A percentile compares a stretch with the other conserved stretches of the same genome.
These are phyloP conservation scores for Populus tomentosa DNA, from an alignment of 441 rosid genomes.

Conservation along the genomic window DNA sequence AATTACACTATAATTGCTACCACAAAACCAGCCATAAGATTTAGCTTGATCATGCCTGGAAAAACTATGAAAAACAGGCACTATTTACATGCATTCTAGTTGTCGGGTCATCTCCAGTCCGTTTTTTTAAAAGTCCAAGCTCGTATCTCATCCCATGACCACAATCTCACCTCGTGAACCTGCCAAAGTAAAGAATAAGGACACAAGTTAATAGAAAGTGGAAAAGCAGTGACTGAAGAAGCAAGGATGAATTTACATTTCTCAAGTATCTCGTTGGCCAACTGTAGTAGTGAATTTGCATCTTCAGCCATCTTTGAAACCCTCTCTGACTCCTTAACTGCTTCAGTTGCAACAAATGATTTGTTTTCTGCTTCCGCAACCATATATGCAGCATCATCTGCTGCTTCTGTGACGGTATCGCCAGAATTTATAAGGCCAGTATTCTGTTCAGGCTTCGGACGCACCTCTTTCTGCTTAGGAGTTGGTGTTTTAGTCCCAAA, in stretches of 20 bases:
- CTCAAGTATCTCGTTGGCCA: conserved; percentile 44
- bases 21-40: not conserved
- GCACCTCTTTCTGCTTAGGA: conserved; percentile 29
- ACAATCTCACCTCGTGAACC: conserved; percentile 42
- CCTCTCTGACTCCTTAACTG: conserved; percentile 62
- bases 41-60: not conserved
- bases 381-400: conserved; percentile 43
- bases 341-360: conserved; percentile 57
- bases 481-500: conserved; percentile 29
- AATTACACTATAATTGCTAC: not conserved
- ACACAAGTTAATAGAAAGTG: not conserved
- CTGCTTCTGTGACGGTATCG: conserved; percentile 42
- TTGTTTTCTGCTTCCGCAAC: conserved; percentile 64
- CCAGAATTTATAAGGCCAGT: not conserved
- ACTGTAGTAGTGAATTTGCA: conserved; percentile 37
- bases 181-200: conserved; percentile 14
- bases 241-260: conserved; percentile 32
- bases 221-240: not conserved
- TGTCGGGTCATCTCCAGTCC: conserved; percentile 3
- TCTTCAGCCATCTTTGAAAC: conserved; percentile 59
- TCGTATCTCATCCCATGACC: conserved; percentile 27
- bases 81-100: conserved; percentile 28
- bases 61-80: not conserved
- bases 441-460: conserved; percentile 27
- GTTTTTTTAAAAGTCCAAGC: not conserved